Base-by-base conservation (phyloP, 2,329 filamentous ascomycete species). In the Fusarium gaditjirri region DNA sequence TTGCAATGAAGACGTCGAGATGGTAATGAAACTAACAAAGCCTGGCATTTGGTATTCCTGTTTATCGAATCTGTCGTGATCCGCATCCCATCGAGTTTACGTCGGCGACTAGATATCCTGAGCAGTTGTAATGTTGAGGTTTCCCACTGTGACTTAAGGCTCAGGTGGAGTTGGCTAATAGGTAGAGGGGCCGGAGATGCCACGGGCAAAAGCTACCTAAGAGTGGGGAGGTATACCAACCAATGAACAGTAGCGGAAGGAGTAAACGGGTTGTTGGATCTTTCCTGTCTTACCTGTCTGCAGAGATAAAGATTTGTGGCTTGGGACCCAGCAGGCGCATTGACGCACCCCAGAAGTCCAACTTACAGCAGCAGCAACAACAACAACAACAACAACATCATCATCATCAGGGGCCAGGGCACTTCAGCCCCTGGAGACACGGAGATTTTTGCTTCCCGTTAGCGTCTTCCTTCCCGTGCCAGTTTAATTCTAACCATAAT, bases 251-350 rank as follows among this genome's bases (percentile, higher is more conserved):
- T 5, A 39, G 2, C 25, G 33, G 59, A 43, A 52, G 21, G 44
- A 36, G 44, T 39, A 27, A 33, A 46, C 25, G 54, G 38, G 38
- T 23, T 23, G 31, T 25, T 31, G 38, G 29, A 16, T 55, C 49
- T 53, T 53, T 52, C 49, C 23, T n/a, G 33, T 49, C 44, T 57
- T 43, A 35, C 59, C 41, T 27, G 16, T 6, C 56, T 38, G 52
- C 17, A 25, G 36, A 61, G 71, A 65, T 66, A 68, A 66, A 68
- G 71, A 74, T 75, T 74, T 53, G 35, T 53, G 49, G 33, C 49
- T 39, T 53, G 49, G 49, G 19, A 27, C 49, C 14, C 33, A 53
- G 49, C 49, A 53, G 23, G 25, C 6, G 23, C 33, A 39, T 53
- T 39, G 66, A 42, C 38, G 46, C 38, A 57, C 53, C 71, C 64